Evolutionary conservation across 257 asterid species (phyloP).

Genomic region (Forsythia suspensa): DNA sequence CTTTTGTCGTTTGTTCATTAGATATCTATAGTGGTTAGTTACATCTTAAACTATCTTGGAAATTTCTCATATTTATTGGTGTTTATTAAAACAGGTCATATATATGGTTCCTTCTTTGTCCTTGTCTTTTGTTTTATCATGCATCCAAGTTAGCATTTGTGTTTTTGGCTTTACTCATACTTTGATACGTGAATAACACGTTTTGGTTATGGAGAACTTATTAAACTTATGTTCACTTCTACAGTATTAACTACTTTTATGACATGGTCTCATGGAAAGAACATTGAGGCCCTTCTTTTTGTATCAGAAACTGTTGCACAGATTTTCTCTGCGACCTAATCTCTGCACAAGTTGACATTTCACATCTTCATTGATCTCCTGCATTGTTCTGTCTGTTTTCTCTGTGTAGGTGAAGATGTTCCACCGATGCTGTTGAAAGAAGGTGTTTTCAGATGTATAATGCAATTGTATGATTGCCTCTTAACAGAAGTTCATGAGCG

Average conservation of each 20-base stretch:
- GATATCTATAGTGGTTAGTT: background rate
- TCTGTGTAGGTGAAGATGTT: constrained; percentile 79
- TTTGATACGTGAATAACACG: background rate
- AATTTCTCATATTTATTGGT: background rate
- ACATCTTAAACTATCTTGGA: background rate
- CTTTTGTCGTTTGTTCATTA: background rate
- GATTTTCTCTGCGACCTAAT: background rate
- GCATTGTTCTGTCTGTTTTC: constrained; percentile 4
- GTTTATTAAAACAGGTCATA: background rate
- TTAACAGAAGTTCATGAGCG: constrained; percentile 99
- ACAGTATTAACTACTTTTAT: background rate
- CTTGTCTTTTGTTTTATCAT: background rate
- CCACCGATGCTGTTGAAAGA: constrained; percentile 99
- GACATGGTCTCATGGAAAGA: background rate
- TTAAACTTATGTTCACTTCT: background rate
- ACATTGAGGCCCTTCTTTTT: background rate
- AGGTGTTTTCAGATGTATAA: constrained; percentile 92
- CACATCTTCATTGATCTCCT: constrained; percentile 11
- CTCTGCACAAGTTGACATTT: background rate
- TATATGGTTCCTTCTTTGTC: background rate
- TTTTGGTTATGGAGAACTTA: background rate
- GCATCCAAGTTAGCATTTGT: background rate
- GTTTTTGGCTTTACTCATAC: background rate
- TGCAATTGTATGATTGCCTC: constrained; percentile 94
- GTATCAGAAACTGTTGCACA: background rate